Base-by-base conservation (phyloP, 371 early-diverging fungal species). In the Apophysomyces elegans region DNA sequence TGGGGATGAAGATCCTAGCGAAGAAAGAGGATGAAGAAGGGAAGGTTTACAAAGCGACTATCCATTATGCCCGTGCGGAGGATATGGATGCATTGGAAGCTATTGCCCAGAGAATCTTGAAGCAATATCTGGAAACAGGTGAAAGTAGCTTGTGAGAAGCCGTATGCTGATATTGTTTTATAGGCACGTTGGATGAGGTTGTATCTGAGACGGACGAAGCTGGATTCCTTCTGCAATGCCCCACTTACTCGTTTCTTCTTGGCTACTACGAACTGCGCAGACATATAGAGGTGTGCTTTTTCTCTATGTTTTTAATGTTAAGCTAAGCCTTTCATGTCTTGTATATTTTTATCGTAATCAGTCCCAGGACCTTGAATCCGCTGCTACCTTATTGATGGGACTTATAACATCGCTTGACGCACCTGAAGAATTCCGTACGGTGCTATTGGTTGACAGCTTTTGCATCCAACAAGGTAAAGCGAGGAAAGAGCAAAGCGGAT, bases 21-120 rank as follows among this genome's bases (percentile, higher is more conserved):
- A 46, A 67, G 13, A 56, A 59, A 16, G 65, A 69, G 7, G 79
- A 78, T 43, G 43, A 57, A 5, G 9, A 58, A n/a, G 57, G 62
- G 1, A 43, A 73, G 0, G 56, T 59, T 4, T 38, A 61, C 3
- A 21, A 62, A 26, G 79, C 79, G 4, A 66, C 69, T 1, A 44
- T 66, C 7, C 59, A 65, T 37, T 78, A 74, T 18, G 74, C 70
- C 7, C 61, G 56, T 38, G 79, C 79, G 0, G 43, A 66, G 1
- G 72, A 76, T 46, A 37, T 59, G 8, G 39, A 41, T 38, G 59
- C 67, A 4, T 38, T 78, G 5, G 76, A 78, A 36, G 45, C 63
- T 45, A 9, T 78, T 9, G 71, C 76, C 12, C 58, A 65, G 18
- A 9, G 37, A 13, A 43, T 54, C 21, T 57, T 78, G 36, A 59